phyloP scores from a whole-genome alignment of 1,139 yeast species.

The Geotrichum australiense region DNA sequence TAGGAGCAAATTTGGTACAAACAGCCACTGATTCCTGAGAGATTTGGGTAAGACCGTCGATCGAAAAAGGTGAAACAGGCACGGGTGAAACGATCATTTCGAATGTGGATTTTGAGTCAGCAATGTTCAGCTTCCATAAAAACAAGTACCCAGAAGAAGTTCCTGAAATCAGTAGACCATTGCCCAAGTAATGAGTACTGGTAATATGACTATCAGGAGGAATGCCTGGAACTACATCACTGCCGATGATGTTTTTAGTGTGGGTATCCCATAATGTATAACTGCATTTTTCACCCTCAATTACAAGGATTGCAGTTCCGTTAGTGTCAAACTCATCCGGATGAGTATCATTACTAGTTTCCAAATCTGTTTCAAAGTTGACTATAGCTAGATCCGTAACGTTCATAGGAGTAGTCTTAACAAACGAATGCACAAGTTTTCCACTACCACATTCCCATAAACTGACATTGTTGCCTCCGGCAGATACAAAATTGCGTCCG shows the following conservation, averaged over 20 bases:
- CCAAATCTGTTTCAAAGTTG: constrained; percentile 10
- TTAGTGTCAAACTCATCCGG: constrained; percentile 37
- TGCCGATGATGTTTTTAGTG: constrained; percentile 1
- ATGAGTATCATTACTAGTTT: too few species aligned
- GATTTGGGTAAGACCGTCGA: background rate
- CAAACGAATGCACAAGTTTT: constrained; percentile 37
- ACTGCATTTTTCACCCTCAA: constrained; percentile 41
- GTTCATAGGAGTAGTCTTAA: constrained; percentile 15
- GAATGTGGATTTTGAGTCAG: background rate
- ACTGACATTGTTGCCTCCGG: constrained; percentile 38
- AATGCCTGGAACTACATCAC: constrained; percentile 6
- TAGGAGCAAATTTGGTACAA: constrained; percentile 3
- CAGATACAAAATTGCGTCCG: constrained; percentile 55
- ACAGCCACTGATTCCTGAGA: constrained; percentile 1
- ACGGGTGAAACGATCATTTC: background rate
- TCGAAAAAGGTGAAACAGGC: background rate
- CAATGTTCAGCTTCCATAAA: constrained; percentile 3
- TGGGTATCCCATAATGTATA: constrained; percentile 24
- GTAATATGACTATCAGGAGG: background rate
- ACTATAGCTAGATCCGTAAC: constrained; percentile 29
- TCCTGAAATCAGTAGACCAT: constrained; percentile 6
- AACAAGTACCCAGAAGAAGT: constrained; percentile 11
- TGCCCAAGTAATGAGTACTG: constrained; percentile 4
- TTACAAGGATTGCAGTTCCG: constrained; percentile 38
- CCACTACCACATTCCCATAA: constrained; percentile 69